A percentile compares a stretch with the other conserved stretches of the same genome.
Conservation (phyloP, 768 basidiomycete species). For the Tricholoma flavovirens region DNA sequence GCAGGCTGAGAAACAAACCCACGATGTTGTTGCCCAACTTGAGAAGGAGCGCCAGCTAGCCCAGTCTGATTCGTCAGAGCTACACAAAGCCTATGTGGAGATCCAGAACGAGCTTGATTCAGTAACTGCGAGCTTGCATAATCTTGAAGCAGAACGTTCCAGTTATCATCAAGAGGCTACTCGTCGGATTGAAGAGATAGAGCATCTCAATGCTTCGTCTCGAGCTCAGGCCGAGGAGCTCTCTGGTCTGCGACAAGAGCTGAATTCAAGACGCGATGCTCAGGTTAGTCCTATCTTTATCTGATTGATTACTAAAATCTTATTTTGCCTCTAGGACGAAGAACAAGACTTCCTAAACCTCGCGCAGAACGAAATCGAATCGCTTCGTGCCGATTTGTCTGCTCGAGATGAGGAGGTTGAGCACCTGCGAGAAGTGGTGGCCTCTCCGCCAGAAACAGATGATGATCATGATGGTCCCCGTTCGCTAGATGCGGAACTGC, state of each 20-base stretch:
- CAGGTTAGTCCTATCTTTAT: conserved; percentile 25
- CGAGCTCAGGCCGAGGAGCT: conserved; percentile 52
- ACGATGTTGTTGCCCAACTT: conserved; percentile 37
- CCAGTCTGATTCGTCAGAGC: conserved; percentile 47
- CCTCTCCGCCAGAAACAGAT: conserved; percentile 34
- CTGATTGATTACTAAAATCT: not conserved
- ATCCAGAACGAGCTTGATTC: conserved; percentile 59
- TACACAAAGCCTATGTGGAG: conserved; percentile 56
- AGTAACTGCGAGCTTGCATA: conserved; percentile 45
- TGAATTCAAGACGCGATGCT: conserved; percentile 39
- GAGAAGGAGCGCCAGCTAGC: conserved; percentile 49
- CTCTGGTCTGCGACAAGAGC: conserved; percentile 42
- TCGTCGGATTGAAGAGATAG: conserved; percentile 53
- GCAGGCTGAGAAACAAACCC: conserved; percentile 36
- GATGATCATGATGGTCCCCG: conserved; percentile 31
- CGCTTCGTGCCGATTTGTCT: conserved; percentile 54
- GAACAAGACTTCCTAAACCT: conserved; percentile 56
- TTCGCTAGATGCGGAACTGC: conserved; percentile 70
- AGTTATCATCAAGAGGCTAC: conserved; percentile 50
- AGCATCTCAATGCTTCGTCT: conserved; percentile 40
- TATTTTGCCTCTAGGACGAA: conserved; percentile 40
- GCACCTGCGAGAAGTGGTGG: conserved; percentile 42
- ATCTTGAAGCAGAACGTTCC: conserved; percentile 62
- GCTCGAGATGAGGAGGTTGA: conserved; percentile 65
- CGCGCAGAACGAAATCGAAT: conserved; percentile 66